Base-by-base conservation (phyloP, 768 basidiomycete species). In the Suillus luteus region DNA sequence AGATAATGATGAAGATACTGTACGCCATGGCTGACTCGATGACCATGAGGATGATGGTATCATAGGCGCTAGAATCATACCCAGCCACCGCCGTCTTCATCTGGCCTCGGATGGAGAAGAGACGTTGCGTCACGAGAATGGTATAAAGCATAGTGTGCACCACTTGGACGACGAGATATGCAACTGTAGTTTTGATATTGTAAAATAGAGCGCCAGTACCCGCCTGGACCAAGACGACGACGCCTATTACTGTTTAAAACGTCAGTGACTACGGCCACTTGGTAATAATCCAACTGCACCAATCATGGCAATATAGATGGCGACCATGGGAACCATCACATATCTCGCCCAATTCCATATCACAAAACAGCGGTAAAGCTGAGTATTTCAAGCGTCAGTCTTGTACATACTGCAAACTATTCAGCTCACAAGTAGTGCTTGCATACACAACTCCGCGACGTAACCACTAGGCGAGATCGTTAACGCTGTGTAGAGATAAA, bases 11-110 rank as follows among this genome's bases (percentile, higher is more conserved):
- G 3, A 31, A 31, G 31, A 31, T 31, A 31, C 31, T 33, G 43
- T 33, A 48, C 54, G 19, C 2, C 52, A 35, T n/a, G 52, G 52
- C 52, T 10, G 52, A 54, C 33, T 54, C 52, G 6, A 33, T 17
- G 15, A 60, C 9, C 59, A 60, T 49, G 46, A 24, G 38, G 17
- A 60, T 59, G 31, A 40, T 14, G 7, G 24, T 59, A n/a, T 59
- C 41, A 38, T 59, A 24, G 38, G 43, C 33, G 9, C 43, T 11
- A 52, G 41, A 59, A 24, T 40, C 43, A 52, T 24, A 59, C 52
- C 4, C 43, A 5, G 7, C 41, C 24, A 48, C 12, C 6, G 38
- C 58, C 2, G 22, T 9, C 19, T n/a, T 51, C 43, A 59, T 24
- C 40, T 17, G 11, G n/a, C 22, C 6, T n/a, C 43, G 52, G 10